Evolutionary conservation across 495 filamentous ascomycete genomes (phyloP).

Genomic region (Daldinia caldariorum): DNA sequence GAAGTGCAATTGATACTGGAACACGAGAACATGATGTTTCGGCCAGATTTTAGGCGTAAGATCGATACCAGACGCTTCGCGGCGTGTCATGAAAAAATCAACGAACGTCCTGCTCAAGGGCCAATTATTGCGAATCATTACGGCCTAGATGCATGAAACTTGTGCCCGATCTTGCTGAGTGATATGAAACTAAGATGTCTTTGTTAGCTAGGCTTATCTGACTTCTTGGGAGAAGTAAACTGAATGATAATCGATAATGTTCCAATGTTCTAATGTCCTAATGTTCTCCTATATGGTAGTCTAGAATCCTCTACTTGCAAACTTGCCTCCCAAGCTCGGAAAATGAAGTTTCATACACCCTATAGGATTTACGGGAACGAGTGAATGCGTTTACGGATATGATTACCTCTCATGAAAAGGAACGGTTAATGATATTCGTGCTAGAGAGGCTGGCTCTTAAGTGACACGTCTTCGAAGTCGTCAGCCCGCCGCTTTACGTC

Average conservation of each 20-base stretch:
- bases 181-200: neutral
- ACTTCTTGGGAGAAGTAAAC: neutral
- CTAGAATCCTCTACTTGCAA: neutral
- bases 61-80: conserved; percentile 20
- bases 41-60: conserved; percentile 8
- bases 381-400: neutral
- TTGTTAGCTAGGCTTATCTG: neutral
- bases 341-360: neutral
- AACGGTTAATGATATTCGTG: neutral
- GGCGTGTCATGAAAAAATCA: conserved; percentile 10
- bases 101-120: neutral
- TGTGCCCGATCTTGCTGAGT: neutral
- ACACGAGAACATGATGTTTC: conserved; percentile 28
- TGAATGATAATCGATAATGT: neutral
- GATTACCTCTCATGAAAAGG: conserved; percentile 28
- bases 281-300: neutral
- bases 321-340: neutral
- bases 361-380: neutral
- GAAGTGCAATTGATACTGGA: conserved; percentile 12
- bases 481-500: neutral
- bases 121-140: conserved; percentile 3
- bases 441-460: neutral
- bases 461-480: neutral
- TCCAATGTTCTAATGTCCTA: too few species aligned
- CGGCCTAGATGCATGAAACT: neutral